Evolutionary conservation across 305 asterid genomes (phyloP).

Genomic region (Solanum chacoense): DNA sequence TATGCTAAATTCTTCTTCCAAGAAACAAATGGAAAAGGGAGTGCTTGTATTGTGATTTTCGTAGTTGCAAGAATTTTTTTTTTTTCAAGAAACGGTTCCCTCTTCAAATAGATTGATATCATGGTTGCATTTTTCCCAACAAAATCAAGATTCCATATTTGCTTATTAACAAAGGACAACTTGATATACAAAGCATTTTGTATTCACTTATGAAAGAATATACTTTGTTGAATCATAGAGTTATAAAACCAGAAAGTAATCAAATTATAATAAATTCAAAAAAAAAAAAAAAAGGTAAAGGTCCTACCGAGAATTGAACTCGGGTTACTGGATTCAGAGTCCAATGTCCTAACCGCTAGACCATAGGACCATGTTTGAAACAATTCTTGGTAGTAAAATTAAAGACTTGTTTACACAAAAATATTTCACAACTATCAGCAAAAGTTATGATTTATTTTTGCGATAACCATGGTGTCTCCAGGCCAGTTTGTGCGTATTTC

Average conservation of each 20-base stretch:
- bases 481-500: background rate
- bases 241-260: background rate
- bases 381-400: background rate
- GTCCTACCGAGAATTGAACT: constrained; percentile 31
- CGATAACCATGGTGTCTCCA: background rate
- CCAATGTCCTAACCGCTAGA: constrained; percentile 29
- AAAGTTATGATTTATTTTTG: no score
- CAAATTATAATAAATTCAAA: no score
- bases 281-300: background rate
- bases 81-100: background rate
- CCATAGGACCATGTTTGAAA: constrained; percentile 10
- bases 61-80: fast-evolving
- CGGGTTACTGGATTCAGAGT: constrained; percentile 30
- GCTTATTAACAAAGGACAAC: background rate
- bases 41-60: background rate
- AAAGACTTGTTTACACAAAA: no score
- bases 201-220: no score
- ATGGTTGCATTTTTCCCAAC: background rate
- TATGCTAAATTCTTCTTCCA: background rate
- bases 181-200: no score
- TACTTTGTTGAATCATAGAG: no score
- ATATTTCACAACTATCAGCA: no score
- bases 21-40: background rate
- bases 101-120: background rate
- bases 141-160: no score